These are phyloP conservation scores for Dichomitus squalens DNA, from an alignment of 1,284 basidiomycete genomes.

Conservation along the genomic window DNA sequence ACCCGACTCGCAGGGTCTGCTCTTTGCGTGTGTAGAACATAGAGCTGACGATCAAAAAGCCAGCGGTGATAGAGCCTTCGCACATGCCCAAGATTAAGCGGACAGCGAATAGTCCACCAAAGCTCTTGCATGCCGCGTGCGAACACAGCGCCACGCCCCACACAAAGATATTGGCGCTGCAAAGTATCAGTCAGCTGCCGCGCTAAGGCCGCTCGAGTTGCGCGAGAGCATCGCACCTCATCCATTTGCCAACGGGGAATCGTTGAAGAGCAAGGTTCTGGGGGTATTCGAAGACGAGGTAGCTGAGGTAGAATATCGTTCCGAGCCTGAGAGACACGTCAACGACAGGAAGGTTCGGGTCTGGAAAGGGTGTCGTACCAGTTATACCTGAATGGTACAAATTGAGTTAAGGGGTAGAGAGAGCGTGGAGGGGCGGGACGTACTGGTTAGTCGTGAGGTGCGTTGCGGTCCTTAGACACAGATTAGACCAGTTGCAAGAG, in stretches of 20 bases:
- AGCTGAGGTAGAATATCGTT: constrained; percentile 71
- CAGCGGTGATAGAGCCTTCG: constrained; percentile 78
- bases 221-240: constrained; percentile 50
- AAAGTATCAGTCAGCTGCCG: neutral
- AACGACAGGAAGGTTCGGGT: neutral
- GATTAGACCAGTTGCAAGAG: neutral
- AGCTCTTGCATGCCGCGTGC: constrained; percentile 75
- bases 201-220: too few relatives aligned
- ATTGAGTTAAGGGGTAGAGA: neutral
- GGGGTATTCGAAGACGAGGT: constrained; percentile 70
- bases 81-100: constrained; percentile 73
- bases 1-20: constrained; percentile 72
- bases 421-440: neutral
- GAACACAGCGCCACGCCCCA: constrained; percentile 66
- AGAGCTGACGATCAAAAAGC: constrained; percentile 74
- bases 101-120: constrained; percentile 66
- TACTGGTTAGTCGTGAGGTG: constrained; percentile 36
- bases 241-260: constrained; percentile 84
- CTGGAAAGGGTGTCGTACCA: constrained; percentile 20
- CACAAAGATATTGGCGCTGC: constrained; percentile 65
- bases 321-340: constrained; percentile 54
- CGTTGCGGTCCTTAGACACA: constrained; percentile 34
- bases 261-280: constrained; percentile 75
- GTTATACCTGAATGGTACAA: constrained; percentile 28
- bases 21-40: constrained; percentile 83